Percentiles rank a stretch among this genome's conserved stretches.
Evolutionary conservation across 352 stramenopile genomes (phyloP).

Genomic region (Globisporangium radiosum): DNA sequence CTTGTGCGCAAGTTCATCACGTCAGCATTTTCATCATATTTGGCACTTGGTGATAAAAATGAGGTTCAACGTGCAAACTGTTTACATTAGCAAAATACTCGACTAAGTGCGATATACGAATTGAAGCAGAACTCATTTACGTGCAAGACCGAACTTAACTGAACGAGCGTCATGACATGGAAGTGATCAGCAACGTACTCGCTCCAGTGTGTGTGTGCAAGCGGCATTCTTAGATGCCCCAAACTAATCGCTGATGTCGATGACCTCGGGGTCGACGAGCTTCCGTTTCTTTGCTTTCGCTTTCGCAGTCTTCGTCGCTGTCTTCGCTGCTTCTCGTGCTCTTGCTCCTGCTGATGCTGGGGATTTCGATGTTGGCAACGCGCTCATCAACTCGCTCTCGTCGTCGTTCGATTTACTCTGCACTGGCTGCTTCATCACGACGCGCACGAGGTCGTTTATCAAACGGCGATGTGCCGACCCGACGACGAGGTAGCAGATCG

Average conservation of each 20-base stretch:
- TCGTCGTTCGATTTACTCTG: neutral
- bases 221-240: neutral
- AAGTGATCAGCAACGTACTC: no score
- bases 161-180: no score
- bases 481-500: conserved; percentile 60
- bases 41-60: no score
- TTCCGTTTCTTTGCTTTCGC: conserved; percentile 1
- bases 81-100: neutral
- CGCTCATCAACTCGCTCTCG: neutral
- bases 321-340: neutral
- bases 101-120: neutral
- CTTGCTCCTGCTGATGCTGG: neutral
- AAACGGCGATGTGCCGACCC: conserved; percentile 30
- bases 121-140: no score
- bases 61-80: neutral
- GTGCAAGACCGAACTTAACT: no score
- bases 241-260: conserved; percentile 28
- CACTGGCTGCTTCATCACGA: conserved; percentile 12
- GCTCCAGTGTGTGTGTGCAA: no score
- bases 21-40: neutral
- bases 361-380: no score
- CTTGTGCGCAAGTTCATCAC: neutral
- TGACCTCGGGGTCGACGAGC: conserved; percentile 15
- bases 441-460: conserved; percentile 7
- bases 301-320: neutral